Percentiles rank a stretch among this genome's conserved stretches.
Evolutionary conservation across 2,329 filamentous ascomycete genomes (phyloP).

Genomic region (Pseudogymnoascus sp.): DNA sequence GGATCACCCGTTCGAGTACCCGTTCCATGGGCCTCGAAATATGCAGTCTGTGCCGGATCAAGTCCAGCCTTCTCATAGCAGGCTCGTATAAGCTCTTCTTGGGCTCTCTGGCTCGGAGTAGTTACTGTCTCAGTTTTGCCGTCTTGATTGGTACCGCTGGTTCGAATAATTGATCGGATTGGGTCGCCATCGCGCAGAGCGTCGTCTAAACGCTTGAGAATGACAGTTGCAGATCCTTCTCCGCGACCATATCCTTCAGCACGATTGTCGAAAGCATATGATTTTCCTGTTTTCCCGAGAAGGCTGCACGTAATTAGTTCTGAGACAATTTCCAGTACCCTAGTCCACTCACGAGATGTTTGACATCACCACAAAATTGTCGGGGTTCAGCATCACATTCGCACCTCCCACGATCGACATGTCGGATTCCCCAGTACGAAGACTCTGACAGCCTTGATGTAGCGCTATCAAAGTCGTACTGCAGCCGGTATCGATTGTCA

Average conservation of each 20-base stretch:
- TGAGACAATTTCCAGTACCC: too few species aligned
- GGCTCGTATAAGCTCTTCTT: constrained; percentile 26
- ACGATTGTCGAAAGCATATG: constrained; percentile 48
- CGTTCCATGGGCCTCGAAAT: constrained; percentile 17
- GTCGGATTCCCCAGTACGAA: constrained; percentile 36
- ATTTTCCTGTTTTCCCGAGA: too few species aligned
- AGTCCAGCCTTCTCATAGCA: constrained; percentile 15
- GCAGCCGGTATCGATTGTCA: too few species aligned
- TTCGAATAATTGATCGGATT: constrained; percentile 49
- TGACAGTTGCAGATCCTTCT: constrained; percentile 52
- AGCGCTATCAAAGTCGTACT: constrained; percentile 35
- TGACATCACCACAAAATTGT: background rate
- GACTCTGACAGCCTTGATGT: constrained; percentile 37
- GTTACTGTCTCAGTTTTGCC: constrained; percentile 53
- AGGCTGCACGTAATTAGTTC: too few species aligned
- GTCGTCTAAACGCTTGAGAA: constrained; percentile 53
- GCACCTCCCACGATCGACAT: constrained; percentile 27
- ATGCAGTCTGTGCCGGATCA: constrained; percentile 13
- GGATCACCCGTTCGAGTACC: constrained; percentile 18
- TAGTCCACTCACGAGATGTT: too few species aligned
- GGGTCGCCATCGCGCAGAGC: constrained; percentile 54
- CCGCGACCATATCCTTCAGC: constrained; percentile 58
- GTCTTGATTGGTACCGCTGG: constrained; percentile 49
- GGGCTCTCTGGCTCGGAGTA: constrained; percentile 43
- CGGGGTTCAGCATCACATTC: constrained; percentile 21